phyloP scores from a whole-genome alignment of 805 yeast species.

The Teunomyces kruisii region DNA sequence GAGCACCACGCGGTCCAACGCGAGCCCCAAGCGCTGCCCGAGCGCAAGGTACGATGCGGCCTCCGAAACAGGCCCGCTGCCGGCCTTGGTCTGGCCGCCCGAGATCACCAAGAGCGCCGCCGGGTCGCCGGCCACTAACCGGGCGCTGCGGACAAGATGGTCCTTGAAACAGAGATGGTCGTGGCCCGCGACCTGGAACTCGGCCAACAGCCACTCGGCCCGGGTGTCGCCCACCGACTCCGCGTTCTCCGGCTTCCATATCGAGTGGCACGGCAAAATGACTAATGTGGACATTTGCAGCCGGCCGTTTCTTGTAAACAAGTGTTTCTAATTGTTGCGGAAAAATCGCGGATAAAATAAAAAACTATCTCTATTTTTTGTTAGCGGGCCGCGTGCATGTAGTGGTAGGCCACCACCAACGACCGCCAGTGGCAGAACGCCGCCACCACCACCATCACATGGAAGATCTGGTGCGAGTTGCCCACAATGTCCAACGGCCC shows the following conservation, averaged over 20 bases:
- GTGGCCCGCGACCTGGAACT: slow-evolving; percentile 66
- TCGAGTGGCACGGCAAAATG: slow-evolving; percentile 53
- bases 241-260: slow-evolving; percentile 46
- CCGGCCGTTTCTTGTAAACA: background rate
- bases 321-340: background rate
- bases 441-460: slow-evolving; percentile 72
- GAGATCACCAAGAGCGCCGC: slow-evolving; percentile 45
- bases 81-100: slow-evolving; percentile 72
- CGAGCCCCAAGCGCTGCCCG: slow-evolving; percentile 29
- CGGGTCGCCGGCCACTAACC: slow-evolving; percentile 28
- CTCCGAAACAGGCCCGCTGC: slow-evolving; percentile 58
- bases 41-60: slow-evolving; percentile 55
- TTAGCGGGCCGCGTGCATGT: too few species aligned
- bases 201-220: slow-evolving; percentile 64
- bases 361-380: too few species aligned
- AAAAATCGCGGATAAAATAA: too few species aligned
- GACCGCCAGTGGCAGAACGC: slow-evolving; percentile 73
- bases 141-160: slow-evolving; percentile 53
- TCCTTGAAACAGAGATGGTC: slow-evolving; percentile 67
- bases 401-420: slow-evolving; percentile 53
- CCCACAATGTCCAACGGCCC: slow-evolving; percentile 65
- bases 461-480: slow-evolving; percentile 85
- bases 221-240: slow-evolving; percentile 44
- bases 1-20: slow-evolving; percentile 30
- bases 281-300: slow-evolving; percentile 17